Evolutionary conservation across 805 yeast genomes (phyloP).

Genomic region (Candida sphagnicola): DNA sequence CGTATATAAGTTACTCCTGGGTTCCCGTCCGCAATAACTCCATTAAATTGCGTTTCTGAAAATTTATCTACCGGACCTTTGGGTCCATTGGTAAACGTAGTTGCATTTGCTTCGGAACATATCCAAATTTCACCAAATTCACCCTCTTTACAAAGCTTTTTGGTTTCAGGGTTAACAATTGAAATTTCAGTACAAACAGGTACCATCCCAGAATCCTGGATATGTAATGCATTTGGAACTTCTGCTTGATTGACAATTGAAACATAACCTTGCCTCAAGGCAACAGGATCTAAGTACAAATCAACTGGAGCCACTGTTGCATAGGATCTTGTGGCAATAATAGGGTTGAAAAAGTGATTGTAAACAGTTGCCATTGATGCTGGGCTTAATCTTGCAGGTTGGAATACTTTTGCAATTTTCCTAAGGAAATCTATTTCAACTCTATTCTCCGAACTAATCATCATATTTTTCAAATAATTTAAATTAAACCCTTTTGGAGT

Average conservation of each 20-base stretch:
- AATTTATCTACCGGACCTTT: slow-evolving; percentile 51
- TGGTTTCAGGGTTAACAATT: slow-evolving; percentile 92
- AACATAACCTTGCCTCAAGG: slow-evolving; percentile 85
- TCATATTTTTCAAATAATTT: slow-evolving; percentile 67
- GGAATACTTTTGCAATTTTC: slow-evolving; percentile 57
- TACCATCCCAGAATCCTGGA: slow-evolving; percentile 95
- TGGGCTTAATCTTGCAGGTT: slow-evolving; percentile 58
- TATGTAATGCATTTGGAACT: slow-evolving; percentile 61
- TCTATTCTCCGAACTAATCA: slow-evolving; percentile 75
- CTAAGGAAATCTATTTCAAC: slow-evolving; percentile 62
- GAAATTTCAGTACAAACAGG: slow-evolving; percentile 93
- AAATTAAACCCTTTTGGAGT: slow-evolving; percentile 62
- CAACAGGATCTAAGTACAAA: slow-evolving; percentile 80
- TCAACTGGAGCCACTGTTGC: slow-evolving; percentile 86
- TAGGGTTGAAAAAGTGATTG: slow-evolving; percentile 75
- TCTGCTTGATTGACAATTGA: slow-evolving; percentile 73
- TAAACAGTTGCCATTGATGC: slow-evolving; percentile 75
- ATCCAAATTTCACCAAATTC: slow-evolving; percentile 99
- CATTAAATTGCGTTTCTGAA: slow-evolving; percentile 50
- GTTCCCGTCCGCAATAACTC: slow-evolving; percentile 62
- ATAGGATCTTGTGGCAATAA: slow-evolving; percentile 81
- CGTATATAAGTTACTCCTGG: slow-evolving; percentile 60
- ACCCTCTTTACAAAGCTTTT: slow-evolving; percentile 72
- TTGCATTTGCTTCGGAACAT: slow-evolving; percentile 77
- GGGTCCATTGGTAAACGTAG: slow-evolving; percentile 54